phyloP scores from a whole-genome alignment of 768 basidiomycete genomes.

The Pleurotus giganteus region DNA sequence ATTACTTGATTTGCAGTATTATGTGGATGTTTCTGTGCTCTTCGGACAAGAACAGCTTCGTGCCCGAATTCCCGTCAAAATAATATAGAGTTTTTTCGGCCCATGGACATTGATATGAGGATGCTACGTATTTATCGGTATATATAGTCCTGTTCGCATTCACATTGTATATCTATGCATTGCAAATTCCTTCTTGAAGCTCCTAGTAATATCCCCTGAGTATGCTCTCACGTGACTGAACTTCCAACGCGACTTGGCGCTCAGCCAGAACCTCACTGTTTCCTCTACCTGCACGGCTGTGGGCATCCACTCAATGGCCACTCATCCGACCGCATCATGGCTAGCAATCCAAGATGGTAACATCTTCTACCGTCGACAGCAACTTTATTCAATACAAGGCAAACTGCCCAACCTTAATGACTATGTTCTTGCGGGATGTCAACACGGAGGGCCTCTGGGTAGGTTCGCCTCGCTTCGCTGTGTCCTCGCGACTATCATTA shows the following conservation, averaged over 20 bases:
- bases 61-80: constrained; percentile 59
- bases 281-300: not conserved
- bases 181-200: too few relatives aligned
- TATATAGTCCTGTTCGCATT: constrained; percentile 5
- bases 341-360: constrained; percentile 85
- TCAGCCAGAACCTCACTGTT: too few relatives aligned
- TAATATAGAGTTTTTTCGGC: constrained; percentile 35
- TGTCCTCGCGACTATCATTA: constrained; percentile 6
- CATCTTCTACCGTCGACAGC: constrained; percentile 85
- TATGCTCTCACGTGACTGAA: too few relatives aligned
- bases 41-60: constrained; percentile 61
- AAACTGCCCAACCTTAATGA: constrained; percentile 77
- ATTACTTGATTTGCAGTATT: constrained; percentile 52
- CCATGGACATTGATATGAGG: constrained; percentile 4
- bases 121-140: constrained; percentile 10
- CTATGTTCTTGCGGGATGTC: constrained; percentile 77
- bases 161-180: constrained; percentile 8
- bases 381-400: constrained; percentile 79
- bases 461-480: constrained; percentile 16
- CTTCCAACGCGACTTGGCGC: too few relatives aligned
- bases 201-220: too few relatives aligned
- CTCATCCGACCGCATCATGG: constrained; percentile 84
- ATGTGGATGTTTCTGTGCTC: constrained; percentile 67
- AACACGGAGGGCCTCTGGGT: constrained; percentile 91
- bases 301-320: constrained; percentile 32